phyloP scores from a whole-genome alignment of 2,329 filamentous ascomycete species.

The Fragosphaeria purpurea region DNA sequence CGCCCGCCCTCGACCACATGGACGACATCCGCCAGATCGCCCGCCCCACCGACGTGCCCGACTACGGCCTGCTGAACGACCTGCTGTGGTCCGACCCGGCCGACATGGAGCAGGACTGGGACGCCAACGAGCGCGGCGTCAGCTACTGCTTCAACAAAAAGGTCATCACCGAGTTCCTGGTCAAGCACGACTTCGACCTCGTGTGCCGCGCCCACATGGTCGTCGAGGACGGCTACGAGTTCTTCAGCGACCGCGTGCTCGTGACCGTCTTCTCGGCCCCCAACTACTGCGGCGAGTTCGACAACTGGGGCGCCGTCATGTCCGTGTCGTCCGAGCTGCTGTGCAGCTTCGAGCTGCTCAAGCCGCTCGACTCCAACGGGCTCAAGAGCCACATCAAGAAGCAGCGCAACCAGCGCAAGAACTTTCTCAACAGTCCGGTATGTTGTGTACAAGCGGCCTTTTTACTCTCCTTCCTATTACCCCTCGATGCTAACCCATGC shows the following conservation, averaged over 20 bases:
- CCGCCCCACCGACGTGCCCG: constrained; percentile 90
- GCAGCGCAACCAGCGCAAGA: constrained; percentile 85
- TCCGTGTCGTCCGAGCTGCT: constrained; percentile 87
- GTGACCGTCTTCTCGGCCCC: constrained; percentile 97
- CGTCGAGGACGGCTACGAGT: constrained; percentile 97
- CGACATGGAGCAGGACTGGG: constrained; percentile 97
- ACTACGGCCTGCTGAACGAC: constrained; percentile 92
- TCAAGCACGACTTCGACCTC: constrained; percentile 90
- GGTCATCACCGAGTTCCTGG: constrained; percentile 92
- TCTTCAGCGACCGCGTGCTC: constrained; percentile 88
- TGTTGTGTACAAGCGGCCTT: constrained; percentile 22
- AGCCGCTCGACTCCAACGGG: constrained; percentile 89
- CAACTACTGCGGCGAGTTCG: constrained; percentile 98
- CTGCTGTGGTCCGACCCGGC: constrained; percentile 95
- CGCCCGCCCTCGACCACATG: constrained; percentile 89
- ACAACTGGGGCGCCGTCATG: constrained; percentile 99
- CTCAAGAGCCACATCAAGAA: constrained; percentile 99
- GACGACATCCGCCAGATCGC: constrained; percentile 96
- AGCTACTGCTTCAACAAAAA: constrained; percentile 99
- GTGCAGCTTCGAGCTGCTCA: constrained; percentile 94
- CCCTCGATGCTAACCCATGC: constrained; percentile 4
- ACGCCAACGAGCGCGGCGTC: constrained; percentile 91
- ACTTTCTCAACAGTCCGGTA: constrained; percentile 93
- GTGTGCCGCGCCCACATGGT: constrained; percentile 99
- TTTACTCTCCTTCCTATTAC: neutral